Percentiles rank a stretch among this genome's conserved stretches.
These are phyloP conservation scores for Boletus barrowsii DNA, from an alignment of 768 basidiomycete genomes.

Conservation along the genomic window DNA sequence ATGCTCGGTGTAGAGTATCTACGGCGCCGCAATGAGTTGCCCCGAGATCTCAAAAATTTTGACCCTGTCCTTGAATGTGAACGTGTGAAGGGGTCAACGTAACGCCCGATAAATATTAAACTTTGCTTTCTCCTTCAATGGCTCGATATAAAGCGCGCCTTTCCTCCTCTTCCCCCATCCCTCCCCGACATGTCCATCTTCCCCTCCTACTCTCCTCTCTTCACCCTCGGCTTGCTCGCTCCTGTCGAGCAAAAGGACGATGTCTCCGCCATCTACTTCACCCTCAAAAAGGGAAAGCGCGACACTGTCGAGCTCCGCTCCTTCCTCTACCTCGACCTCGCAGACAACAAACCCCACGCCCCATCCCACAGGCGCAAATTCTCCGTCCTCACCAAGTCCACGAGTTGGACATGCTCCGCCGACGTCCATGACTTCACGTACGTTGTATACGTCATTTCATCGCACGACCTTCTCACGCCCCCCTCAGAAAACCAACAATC, in stretches of 20 bases:
- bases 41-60: too few relatives aligned
- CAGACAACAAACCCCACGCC: slow-evolving; percentile 45
- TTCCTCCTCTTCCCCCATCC: not conserved
- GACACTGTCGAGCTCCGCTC: slow-evolving; percentile 46
- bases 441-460: not conserved
- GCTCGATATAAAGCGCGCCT: slow-evolving; percentile 14
- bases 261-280: slow-evolving; percentile 46
- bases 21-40: too few relatives aligned
- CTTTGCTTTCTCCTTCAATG: slow-evolving; percentile 10
- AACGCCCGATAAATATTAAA: slow-evolving; percentile 13
- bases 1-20: too few relatives aligned
- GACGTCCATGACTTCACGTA: slow-evolving; percentile 14
- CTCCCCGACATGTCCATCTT: slow-evolving; percentile 2
- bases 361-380: slow-evolving; percentile 37
- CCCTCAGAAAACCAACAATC: slow-evolving; percentile 24
- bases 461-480: not conserved
- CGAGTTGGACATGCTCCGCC: slow-evolving; percentile 27
- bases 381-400: slow-evolving; percentile 29
- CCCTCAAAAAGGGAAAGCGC: slow-evolving; percentile 39
- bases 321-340: slow-evolving; percentile 68
- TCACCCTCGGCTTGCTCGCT: slow-evolving; percentile 58
- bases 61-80: slow-evolving; percentile 17
- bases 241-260: slow-evolving; percentile 13
- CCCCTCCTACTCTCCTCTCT: slow-evolving; percentile 54
- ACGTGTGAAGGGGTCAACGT: slow-evolving; percentile 4